Conservation (phyloP, 192 early-diverging fungal species). For the Phycomyces nitens region DNA sequence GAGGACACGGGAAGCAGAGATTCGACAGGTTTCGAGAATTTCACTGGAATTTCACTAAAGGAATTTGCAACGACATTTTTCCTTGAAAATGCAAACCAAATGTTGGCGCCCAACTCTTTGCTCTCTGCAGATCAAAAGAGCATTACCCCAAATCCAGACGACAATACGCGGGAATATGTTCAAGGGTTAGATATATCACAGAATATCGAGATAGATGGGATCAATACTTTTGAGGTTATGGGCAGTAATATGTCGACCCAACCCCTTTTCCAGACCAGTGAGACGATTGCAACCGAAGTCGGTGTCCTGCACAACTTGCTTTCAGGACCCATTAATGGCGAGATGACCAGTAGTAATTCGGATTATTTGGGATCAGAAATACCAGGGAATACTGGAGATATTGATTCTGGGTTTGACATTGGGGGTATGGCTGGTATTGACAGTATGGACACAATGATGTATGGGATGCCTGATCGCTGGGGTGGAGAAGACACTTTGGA, state of each 20-base stretch:
- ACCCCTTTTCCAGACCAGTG: not conserved
- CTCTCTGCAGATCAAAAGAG: not conserved
- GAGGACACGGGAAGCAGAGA: not conserved
- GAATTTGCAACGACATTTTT: not conserved
- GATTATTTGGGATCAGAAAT: not conserved
- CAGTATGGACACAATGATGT: conserved; percentile 21
- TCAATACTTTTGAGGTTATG: not conserved
- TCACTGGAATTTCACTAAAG: not conserved
- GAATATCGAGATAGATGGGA: not conserved
- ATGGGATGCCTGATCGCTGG: conserved; percentile 25
- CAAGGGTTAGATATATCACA: not conserved
- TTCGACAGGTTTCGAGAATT: not conserved
- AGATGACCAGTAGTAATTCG: not conserved
- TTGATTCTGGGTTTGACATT: not conserved
- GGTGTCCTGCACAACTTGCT: not conserved
- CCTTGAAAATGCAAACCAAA: not conserved
- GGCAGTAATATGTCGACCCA: not conserved
- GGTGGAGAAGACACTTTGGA: conserved; percentile 20
- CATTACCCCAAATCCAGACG: not conserved
- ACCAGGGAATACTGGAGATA: not conserved
- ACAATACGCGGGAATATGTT: not conserved
- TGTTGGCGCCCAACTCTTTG: not conserved
- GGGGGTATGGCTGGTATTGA: conserved; percentile 6
- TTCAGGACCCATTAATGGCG: not conserved
- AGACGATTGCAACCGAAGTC: not conserved